Base-by-base conservation (phyloP, 305 asterid genomes). In the Salvia sclarea region DNA sequence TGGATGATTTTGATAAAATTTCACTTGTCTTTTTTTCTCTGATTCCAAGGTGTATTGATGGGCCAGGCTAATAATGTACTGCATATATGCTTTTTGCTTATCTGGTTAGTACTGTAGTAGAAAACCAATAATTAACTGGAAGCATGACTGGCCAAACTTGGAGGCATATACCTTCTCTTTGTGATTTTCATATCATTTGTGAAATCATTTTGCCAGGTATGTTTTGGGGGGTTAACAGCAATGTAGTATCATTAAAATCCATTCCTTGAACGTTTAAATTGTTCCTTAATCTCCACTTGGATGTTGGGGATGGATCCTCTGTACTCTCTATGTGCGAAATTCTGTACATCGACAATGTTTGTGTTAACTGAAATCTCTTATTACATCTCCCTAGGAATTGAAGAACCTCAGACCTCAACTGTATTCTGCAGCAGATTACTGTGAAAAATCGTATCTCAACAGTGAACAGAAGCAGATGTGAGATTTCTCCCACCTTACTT, bases 351-450 rank as follows among this genome's bases (percentile, higher is more conserved):
- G 13, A 38, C 50, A 52, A 28, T 14, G 41, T 28, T 18, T 55
- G 57, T 13, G 11, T 60, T 71, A 22, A 41, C 76, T 59, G 64
- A 69, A 57, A 18, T 65, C 11, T 69, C 52, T 61, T 17, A 45
- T 64, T 6, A 25, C 61, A 49, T 74, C 66, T 76, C 58, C 61
- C 61, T 64, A 92, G 98, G 98, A 92, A 80, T 93, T 92, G 57
- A 92, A 92, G 82, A 88, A 88, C 77, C 86, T 90, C 75, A 81
- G 92, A 74, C 97, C 97, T 28, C 97, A 92, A 69, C 92, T 92
- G 59, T 85, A 92, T 77, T 90, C 98, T 60, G 98, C 98, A 48
- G 98, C 97, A 16, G 97, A 92, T 69, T 88, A 90, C 65, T 90
- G 97, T 53, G 97, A 92, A 50, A 92, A 86, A 80, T 92, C 98